Base-by-base conservation (phyloP, 257 asterid species). In the Ocimum tenuiflorum region DNA sequence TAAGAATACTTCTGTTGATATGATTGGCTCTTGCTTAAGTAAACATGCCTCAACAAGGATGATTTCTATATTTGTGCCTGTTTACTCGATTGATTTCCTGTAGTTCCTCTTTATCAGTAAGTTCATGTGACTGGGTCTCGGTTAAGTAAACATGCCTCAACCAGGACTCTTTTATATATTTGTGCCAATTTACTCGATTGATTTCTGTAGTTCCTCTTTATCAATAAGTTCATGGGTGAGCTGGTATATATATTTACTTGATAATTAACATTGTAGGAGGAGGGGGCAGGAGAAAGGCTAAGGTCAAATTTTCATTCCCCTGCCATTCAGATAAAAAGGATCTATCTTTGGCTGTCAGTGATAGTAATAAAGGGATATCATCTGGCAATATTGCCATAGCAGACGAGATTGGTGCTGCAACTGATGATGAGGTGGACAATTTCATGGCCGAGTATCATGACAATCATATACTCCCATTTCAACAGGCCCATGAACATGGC, bases 241-340 rank as follows among this genome's bases (percentile, higher is more conserved):
- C 35, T 74, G 61, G 55, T 59, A 43, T 17, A 45, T 59, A 39
- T 38, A n/a, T 27, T 10, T 51, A 58, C 47, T 47, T 68, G 19
- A 53, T 54, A 19, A 43, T 45, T 50, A 43, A 67, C 12, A 29
- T 53, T 70, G 80, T 82, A 86, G 96, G 84, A 67, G 85, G 79
- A 73, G 67, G 79, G 39, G 53, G 77, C 67, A 75, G 36, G 69
- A 70, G 62, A 58, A 91, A 81, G 78, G 51, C 73, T 48, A 91
- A 80, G 85, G 75, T 75, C 60, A 85, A 71, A 52, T 72, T 73
- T 67, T 70, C 74, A 53, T 84, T 83, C 66, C 79, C 71, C 65
- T 70, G 63, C 71, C 80, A 69, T 66, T 69, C 86, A 36, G 66
- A 27, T 35, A 79, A 62, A 66, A 67, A 77, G 62, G 84, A 67